A percentile compares a stretch with the other conserved stretches of the same genome.
Evolutionary conservation across 345 rosid species (phyloP).

Genomic region (Eucalyptus grandis): DNA sequence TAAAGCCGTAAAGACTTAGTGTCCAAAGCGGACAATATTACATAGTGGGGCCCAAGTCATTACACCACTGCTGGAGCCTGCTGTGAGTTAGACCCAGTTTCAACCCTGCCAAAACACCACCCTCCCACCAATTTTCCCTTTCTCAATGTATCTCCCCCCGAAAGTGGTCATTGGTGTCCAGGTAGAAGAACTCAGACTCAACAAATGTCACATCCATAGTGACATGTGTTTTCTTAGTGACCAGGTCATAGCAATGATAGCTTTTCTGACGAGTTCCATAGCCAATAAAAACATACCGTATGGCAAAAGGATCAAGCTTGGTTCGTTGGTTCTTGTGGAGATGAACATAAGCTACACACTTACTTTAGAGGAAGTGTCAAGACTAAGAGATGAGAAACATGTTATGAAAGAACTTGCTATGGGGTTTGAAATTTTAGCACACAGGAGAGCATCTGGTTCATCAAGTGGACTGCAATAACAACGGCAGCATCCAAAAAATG

Average conservation of each 20-base stretch:
- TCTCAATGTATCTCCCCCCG: not conserved
- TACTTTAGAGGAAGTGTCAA: not conserved
- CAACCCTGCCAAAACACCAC: not conserved
- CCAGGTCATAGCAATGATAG: not conserved
- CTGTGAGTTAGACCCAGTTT: not conserved
- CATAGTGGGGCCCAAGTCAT: too few species aligned
- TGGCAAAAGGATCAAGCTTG: not conserved
- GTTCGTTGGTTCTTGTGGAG: not conserved
- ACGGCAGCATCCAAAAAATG: not conserved
- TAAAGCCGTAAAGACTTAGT: too few species aligned
- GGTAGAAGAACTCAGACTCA: not conserved
- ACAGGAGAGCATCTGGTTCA: not conserved
- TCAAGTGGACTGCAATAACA: not conserved
- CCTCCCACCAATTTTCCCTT: not conserved
- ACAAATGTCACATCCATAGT: not conserved
- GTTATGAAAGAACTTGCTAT: not conserved
- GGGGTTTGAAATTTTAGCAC: not conserved
- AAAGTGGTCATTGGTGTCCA: not conserved
- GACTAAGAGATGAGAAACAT: not conserved
- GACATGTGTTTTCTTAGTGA: not conserved
- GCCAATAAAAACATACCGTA: not conserved
- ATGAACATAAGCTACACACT: not conserved
- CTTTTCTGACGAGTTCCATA: not conserved
- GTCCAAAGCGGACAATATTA: too few species aligned
- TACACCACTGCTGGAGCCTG: accelerated